Evolutionary conservation across 176 grass and related monocot species (phyloP).

Genomic region (Cenchrus purpureus): DNA sequence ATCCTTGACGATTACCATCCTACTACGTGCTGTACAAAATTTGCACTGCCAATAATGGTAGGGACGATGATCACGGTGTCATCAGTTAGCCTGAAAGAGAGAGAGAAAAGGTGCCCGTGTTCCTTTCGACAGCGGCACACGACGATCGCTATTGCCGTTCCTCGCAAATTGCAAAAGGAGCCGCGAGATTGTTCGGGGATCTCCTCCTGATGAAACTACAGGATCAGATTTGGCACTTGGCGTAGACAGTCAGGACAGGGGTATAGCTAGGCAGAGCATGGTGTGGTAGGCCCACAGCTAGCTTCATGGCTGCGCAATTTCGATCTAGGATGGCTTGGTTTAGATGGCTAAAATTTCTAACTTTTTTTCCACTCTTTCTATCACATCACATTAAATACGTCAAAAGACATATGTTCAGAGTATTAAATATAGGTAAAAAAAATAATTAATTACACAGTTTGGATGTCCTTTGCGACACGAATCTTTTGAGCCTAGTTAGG

Average conservation of each 20-base stretch:
- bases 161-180: no score
- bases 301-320: background rate
- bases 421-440: no score
- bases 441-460: no score
- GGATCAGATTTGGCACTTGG: constrained; percentile 24
- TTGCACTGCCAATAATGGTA: background rate
- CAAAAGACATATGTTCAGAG: no score
- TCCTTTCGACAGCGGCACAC: background rate
- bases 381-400: no score
- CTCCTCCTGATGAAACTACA: background rate
- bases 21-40: background rate
- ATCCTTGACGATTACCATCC: background rate
- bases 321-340: background rate
- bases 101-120: no score
- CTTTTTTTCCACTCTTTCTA: no score
- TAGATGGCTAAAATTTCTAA: no score
- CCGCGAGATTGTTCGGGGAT: no score
- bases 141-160: background rate
- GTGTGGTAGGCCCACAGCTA: background rate
- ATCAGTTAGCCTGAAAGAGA: background rate
- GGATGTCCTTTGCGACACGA: no score
- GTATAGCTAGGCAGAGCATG: background rate
- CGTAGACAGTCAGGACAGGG: background rate
- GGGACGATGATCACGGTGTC: background rate
- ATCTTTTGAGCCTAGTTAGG: no score